Conservation (phyloP, 306 rosid genomes). For the Vicia villosa region DNA sequence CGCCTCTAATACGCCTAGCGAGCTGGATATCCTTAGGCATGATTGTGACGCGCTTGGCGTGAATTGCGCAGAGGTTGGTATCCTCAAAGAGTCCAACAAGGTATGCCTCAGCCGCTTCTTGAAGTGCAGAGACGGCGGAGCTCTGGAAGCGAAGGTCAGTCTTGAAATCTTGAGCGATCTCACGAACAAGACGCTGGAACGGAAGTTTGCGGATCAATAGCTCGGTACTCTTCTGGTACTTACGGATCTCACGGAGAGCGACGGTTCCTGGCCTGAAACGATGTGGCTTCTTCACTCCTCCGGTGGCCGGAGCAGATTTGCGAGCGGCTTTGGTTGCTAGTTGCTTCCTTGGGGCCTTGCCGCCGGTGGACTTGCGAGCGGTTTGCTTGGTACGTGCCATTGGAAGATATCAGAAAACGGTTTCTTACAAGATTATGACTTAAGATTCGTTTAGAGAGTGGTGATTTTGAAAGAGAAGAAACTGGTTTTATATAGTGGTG, state of each 20-base stretch:
- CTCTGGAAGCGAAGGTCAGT: slow-evolving; percentile 54
- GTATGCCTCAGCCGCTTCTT: slow-evolving; percentile 51
- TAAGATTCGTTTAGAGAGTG: fast-evolving
- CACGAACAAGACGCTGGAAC: slow-evolving; percentile 50
- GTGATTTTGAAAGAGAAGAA: fast-evolving
- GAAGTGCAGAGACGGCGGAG: slow-evolving; percentile 50
- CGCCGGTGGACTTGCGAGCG: slow-evolving; percentile 57
- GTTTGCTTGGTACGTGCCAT: slow-evolving; percentile 62
- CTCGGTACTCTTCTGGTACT: slow-evolving; percentile 58
- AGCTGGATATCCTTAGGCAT: slow-evolving; percentile 60
- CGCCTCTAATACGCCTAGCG: slow-evolving; percentile 57
- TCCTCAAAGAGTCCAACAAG: slow-evolving; percentile 51
- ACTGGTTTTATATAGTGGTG: background rate
- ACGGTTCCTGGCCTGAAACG: slow-evolving; percentile 51
- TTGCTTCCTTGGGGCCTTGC: slow-evolving; percentile 55
- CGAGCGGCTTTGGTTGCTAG: slow-evolving; percentile 50
- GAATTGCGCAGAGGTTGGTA: slow-evolving; percentile 51
- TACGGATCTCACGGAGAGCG: slow-evolving; percentile 53
- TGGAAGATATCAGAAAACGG: background rate
- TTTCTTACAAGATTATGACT: background rate
- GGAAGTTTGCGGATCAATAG: slow-evolving; percentile 51
- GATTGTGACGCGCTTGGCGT: slow-evolving; percentile 53
- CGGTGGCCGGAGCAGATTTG: slow-evolving; percentile 53
- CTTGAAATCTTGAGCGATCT: slow-evolving; percentile 56
- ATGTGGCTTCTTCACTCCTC: slow-evolving; percentile 56